These are phyloP conservation scores for Dictyostelium brefeldianum DNA, from an alignment of 78 protist genomes.

Conservation along the genomic window DNA sequence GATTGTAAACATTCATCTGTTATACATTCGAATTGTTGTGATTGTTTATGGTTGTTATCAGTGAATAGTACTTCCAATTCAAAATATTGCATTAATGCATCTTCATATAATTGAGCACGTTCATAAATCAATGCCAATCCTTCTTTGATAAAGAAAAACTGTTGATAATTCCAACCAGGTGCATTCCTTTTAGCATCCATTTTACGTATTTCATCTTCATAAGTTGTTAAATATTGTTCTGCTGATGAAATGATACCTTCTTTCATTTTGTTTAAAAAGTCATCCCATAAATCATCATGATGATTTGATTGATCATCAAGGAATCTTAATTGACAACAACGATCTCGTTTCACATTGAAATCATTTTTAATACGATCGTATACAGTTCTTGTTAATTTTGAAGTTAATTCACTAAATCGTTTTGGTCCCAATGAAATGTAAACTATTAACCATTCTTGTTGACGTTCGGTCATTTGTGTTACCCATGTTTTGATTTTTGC, in stretches of 20 bases:
- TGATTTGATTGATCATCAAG: constrained; percentile 6
- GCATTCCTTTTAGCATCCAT: constrained; percentile 52
- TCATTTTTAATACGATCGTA: constrained; percentile 71
- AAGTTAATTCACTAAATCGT: constrained; percentile 12
- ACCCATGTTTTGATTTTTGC: constrained; percentile 60
- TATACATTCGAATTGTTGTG: constrained; percentile 24
- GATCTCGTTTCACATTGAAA: constrained; percentile 58
- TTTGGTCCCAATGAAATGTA: constrained; percentile 58
- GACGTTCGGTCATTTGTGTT: constrained; percentile 36
- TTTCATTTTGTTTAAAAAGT: constrained; percentile 58
- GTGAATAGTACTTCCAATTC: constrained; percentile 61
- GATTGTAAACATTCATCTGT: neutral
- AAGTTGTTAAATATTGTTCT: constrained; percentile 55
- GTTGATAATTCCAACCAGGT: constrained; percentile 69
- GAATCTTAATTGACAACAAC: constrained; percentile 64
- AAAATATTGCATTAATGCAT: constrained; percentile 73
- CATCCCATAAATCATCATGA: constrained; percentile 78
- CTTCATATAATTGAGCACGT: constrained; percentile 69
- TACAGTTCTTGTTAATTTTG: constrained; percentile 48
- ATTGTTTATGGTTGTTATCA: constrained; percentile 11
- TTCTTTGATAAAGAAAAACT: constrained; percentile 74
- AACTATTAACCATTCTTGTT: constrained; percentile 74
- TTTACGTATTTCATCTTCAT: constrained; percentile 69
- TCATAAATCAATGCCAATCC: constrained; percentile 67
- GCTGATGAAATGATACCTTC: constrained; percentile 65